Base-by-base conservation (phyloP, 2,329 filamentous ascomycete genomes). In the Dothideomycetes sp. region DNA sequence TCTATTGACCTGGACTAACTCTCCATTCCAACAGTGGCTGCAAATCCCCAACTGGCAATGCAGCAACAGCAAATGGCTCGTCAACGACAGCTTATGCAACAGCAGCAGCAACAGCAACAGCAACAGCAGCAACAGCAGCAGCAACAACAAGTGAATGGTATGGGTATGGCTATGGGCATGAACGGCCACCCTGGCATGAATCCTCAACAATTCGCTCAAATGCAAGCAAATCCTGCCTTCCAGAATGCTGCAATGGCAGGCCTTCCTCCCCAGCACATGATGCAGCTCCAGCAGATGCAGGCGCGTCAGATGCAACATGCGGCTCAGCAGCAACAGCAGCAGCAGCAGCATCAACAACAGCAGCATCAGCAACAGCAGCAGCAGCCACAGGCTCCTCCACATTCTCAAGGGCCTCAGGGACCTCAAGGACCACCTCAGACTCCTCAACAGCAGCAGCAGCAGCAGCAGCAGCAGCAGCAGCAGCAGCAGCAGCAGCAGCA, bases 141-240 rank as follows among this genome's bases (percentile, higher is more conserved):
- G 25, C 52, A 55, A 39, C 46, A 45, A 43, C 47, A 41, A 39
- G 38, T 33, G 46, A 48, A 45, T 38, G 68, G 69, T 38, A 67
- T 59, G 33, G 69, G 70, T 33, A 73, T 79, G 63, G 63, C 64
- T 13, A 68, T 66, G 46, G 64, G 64, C 51, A 71, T 65, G 24
- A 73, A 79, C 55, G 68, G 64, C 3, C 72, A 50, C 58, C 51
- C 58, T 38, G 60, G 63, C 45, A 68, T 76, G 54, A 73, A 60
- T 33, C 61, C 60, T 16, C 69, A 72, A 44, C 73, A 76, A 51
- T 58, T 73, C 23, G 63, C 69, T 32, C 68, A 70, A 31, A 65
- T 76, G 51, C 62, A 72, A 24, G 30, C n/a, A 12, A 47, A 47
- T 29, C 45, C 46, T 24, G 36, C 24, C 19, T 44, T 48, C 20